Evolutionary conservation across 352 stramenopile species (phyloP).

Genomic region (Pelagophyceae sp.): DNA sequence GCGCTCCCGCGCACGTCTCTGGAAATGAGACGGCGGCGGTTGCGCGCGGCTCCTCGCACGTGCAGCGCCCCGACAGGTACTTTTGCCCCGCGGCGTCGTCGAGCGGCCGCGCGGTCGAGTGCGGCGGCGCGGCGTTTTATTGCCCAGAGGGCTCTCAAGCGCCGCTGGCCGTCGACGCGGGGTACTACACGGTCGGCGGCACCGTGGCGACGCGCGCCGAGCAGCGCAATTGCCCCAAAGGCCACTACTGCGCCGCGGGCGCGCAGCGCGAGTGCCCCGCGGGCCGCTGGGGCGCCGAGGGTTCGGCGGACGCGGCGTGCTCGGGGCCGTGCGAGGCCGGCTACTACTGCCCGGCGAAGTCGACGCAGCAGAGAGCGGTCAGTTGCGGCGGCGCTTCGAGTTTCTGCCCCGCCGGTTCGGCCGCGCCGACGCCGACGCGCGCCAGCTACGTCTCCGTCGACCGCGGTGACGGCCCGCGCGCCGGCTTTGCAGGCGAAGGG

Average conservation of each 20-base stretch:
- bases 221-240: conserved; percentile 42
- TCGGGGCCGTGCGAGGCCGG: conserved; percentile 34
- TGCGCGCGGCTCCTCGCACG: not conserved
- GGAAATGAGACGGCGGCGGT: too few relatives aligned
- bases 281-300: conserved; percentile 43
- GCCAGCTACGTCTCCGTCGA: conserved; percentile 18
- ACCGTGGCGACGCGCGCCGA: conserved; percentile 56
- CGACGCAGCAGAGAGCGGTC: conserved; percentile 26
- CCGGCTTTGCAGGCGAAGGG: not conserved
- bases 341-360: conserved; percentile 43
- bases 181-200: conserved; percentile 27
- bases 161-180: conserved; percentile 33
- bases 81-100: conserved; percentile 22
- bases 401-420: conserved; percentile 57
- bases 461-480: not conserved
- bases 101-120: conserved; percentile 14
- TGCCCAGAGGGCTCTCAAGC: conserved; percentile 55
- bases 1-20: too few relatives aligned
- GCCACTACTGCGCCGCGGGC: conserved; percentile 1
- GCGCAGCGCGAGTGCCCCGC: conserved; percentile 39
- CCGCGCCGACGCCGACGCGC: conserved; percentile 21
- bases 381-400: conserved; percentile 25
- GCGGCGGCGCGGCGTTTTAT: conserved; percentile 33
- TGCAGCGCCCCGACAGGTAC: not conserved
- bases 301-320: conserved; percentile 34